A percentile compares a stretch with the other conserved stretches of the same genome.
These are phyloP conservation scores for Chaetomium globosum DNA, from an alignment of 2,329 filamentous ascomycete genomes.

Conservation along the genomic window DNA sequence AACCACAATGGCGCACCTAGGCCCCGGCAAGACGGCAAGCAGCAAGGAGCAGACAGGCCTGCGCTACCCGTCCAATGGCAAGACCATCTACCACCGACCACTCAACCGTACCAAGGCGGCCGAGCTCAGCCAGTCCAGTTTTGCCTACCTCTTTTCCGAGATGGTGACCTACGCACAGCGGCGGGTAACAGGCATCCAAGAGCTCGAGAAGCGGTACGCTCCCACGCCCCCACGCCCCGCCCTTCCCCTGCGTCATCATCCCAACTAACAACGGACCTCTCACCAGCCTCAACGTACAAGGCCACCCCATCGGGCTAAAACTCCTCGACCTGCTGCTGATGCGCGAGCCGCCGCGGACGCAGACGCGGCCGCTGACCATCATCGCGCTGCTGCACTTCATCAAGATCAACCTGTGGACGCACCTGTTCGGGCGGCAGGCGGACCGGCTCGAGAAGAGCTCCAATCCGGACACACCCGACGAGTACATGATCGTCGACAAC, in stretches of 20 bases:
- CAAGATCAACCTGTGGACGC: constrained; percentile 86
- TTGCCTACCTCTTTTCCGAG: constrained; percentile 93
- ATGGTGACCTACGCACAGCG: constrained; percentile 95
- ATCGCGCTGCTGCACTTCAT: constrained; percentile 93
- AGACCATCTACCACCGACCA: constrained; percentile 96
- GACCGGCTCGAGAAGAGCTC: constrained; percentile 90
- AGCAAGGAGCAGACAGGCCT: constrained; percentile 62
- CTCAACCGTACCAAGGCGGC: constrained; percentile 85
- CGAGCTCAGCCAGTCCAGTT: constrained; percentile 89
- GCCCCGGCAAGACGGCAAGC: constrained; percentile 47
- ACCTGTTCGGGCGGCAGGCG: constrained; percentile 87
- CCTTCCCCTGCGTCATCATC: constrained; percentile 4
- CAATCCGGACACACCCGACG: constrained; percentile 78
- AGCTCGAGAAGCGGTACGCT: constrained; percentile 81
- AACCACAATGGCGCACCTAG: constrained; percentile 54
- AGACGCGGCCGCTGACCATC: constrained; percentile 81
- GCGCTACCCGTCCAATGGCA: constrained; percentile 87
- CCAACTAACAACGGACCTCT: constrained; percentile 1
- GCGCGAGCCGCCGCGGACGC: constrained; percentile 70
- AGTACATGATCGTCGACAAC: constrained; percentile 99
- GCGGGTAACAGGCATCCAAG: constrained; percentile 87
- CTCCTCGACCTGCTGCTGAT: constrained; percentile 94
- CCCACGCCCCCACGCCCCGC: background rate
- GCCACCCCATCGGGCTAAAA: constrained; percentile 90
- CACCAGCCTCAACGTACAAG: constrained; percentile 79